These are phyloP conservation scores for Rubroboletus pulcherrimus DNA, from an alignment of 768 basidiomycete genomes.

Conservation along the genomic window DNA sequence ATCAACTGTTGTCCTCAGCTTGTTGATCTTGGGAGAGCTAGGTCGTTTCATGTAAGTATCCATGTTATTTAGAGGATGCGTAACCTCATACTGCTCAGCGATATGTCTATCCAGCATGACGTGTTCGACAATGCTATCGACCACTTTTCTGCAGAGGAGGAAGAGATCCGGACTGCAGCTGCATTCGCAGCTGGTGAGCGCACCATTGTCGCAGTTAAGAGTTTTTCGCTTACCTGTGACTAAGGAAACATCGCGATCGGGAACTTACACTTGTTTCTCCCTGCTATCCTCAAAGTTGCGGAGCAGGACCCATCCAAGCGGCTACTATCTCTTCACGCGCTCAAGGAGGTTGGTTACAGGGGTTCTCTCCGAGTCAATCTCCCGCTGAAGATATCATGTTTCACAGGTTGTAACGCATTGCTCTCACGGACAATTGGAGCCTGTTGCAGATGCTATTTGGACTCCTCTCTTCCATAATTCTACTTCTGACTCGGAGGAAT, in stretches of 20 bases:
- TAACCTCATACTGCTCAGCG: slow-evolving; percentile 45
- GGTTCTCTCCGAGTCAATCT: not conserved
- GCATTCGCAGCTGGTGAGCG: slow-evolving; percentile 85
- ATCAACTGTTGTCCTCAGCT: slow-evolving; percentile 70
- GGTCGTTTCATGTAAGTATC: slow-evolving; percentile 75
- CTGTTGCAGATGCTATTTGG: slow-evolving; percentile 89
- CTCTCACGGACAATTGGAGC: slow-evolving; percentile 77
- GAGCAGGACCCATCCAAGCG: slow-evolving; percentile 75
- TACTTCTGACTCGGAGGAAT: slow-evolving; percentile 78
- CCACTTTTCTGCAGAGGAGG: slow-evolving; percentile 72
- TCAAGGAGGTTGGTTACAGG: slow-evolving; percentile 70
- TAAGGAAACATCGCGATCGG: slow-evolving; percentile 96
- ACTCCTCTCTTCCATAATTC: slow-evolving; percentile 88
- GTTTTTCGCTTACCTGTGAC: not conserved
- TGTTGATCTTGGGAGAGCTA: slow-evolving; percentile 89
- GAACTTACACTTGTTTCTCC: slow-evolving; percentile 82
- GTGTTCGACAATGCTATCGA: slow-evolving; percentile 73
- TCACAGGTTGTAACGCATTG: slow-evolving; percentile 86
- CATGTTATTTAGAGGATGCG: not conserved
- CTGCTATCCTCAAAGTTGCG: slow-evolving; percentile 74
- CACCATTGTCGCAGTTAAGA: not conserved
- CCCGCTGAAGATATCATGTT: not conserved
- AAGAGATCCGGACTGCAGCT: slow-evolving; percentile 86
- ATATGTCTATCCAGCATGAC: slow-evolving; percentile 79
- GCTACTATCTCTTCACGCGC: slow-evolving; percentile 81